These are phyloP conservation scores for Fusarium ambrosium DNA, from an alignment of 2,329 filamentous ascomycete genomes.

Conservation along the genomic window DNA sequence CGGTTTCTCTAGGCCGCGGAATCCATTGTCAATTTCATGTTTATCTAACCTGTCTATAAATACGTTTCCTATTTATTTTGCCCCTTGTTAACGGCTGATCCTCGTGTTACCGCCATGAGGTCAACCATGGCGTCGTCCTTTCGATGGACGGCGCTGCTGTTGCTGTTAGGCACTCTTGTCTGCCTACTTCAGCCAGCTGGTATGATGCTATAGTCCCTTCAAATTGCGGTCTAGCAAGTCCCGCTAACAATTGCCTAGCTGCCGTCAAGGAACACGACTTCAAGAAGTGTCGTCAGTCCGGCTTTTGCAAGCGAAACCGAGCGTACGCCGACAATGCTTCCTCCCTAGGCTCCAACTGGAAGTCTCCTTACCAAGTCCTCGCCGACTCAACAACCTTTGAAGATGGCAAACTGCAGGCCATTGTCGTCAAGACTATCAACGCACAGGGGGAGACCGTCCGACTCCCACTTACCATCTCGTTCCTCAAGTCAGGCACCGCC, in stretches of 20 bases:
- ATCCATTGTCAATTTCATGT: constrained; percentile 9
- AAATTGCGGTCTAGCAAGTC: not conserved
- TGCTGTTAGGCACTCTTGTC: constrained; percentile 69
- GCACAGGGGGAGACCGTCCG: constrained; percentile 75
- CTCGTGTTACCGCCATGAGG: constrained; percentile 60
- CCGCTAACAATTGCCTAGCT: constrained; percentile 62
- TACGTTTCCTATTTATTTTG: constrained; percentile 11
- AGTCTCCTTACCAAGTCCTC: constrained; percentile 83
- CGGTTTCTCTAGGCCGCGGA: constrained; percentile 22
- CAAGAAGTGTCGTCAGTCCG: constrained; percentile 95
- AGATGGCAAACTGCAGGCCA: constrained; percentile 83
- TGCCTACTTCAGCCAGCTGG: constrained; percentile 75
- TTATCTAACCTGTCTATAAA: constrained; percentile 6
- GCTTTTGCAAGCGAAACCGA: constrained; percentile 97
- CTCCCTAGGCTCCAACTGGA: constrained; percentile 76
- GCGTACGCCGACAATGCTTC: constrained; percentile 85
- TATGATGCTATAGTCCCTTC: constrained; percentile 55
- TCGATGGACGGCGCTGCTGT: constrained; percentile 75
- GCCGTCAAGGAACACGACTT: constrained; percentile 96
- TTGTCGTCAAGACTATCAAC: constrained; percentile 83
- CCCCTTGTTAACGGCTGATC: constrained; percentile 19
- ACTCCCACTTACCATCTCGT: constrained; percentile 87
- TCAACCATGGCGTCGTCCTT: constrained; percentile 64
- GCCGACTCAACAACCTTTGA: constrained; percentile 80
- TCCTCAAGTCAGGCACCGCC: constrained; percentile 89